These are phyloP conservation scores for Chaetothyriales sp. DNA, from an alignment of 2,329 filamentous ascomycete species.

Conservation along the genomic window DNA sequence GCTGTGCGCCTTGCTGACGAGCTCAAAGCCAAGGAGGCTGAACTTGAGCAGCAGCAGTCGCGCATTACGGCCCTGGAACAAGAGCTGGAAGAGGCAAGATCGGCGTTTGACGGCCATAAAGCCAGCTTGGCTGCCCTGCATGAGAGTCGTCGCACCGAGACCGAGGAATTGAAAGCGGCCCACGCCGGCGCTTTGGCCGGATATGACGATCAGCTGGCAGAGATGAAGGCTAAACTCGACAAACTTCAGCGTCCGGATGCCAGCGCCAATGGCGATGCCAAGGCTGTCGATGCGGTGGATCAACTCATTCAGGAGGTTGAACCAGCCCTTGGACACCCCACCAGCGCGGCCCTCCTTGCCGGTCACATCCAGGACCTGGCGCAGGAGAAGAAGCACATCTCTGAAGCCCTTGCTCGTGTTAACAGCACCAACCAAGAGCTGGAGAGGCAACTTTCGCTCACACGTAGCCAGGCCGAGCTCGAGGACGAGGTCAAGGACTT, in stretches of 20 bases:
- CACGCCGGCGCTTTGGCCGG: slow-evolving; percentile 20
- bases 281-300: slow-evolving; percentile 39
- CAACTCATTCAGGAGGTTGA: slow-evolving; percentile 18
- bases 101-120: slow-evolving; percentile 38
- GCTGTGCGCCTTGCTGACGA: slow-evolving; percentile 51
- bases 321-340: slow-evolving; percentile 15
- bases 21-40: slow-evolving; percentile 39
- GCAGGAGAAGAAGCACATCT: slow-evolving; percentile 13
- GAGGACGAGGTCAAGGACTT: slow-evolving; percentile 25
- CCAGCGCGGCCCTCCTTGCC: slow-evolving; percentile 16
- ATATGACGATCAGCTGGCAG: slow-evolving; percentile 23
- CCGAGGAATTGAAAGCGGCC: slow-evolving; percentile 17
- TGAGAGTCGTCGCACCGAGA: slow-evolving; percentile 23
- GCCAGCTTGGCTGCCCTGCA: slow-evolving; percentile 26
- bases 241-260: slow-evolving; percentile 30
- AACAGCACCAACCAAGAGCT: slow-evolving; percentile 14
- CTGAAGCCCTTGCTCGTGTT: slow-evolving; percentile 11
- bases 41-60: slow-evolving; percentile 28
- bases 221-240: slow-evolving; percentile 36
- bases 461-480: slow-evolving; percentile 15
- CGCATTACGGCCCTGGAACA: slow-evolving; percentile 16
- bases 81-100: slow-evolving; percentile 37
- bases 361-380: slow-evolving; percentile 15
- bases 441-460: slow-evolving; percentile 13
- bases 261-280: not conserved